Base-by-base conservation (phyloP, 345 rosid species). In the Syzygium grande region DNA sequence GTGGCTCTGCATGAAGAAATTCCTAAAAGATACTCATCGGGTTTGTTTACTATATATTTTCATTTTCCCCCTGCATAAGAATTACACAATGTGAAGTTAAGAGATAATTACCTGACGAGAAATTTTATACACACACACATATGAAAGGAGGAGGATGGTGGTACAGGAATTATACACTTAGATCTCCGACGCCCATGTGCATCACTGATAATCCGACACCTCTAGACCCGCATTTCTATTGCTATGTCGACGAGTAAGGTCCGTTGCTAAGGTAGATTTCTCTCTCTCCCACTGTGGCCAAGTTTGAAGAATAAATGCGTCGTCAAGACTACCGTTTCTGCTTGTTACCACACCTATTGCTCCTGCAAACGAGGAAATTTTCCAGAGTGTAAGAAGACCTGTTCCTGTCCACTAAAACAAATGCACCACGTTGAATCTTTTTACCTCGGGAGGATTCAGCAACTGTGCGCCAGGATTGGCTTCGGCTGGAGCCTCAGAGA, bases 371-470 rank as follows among this genome's bases (percentile, higher is more conserved):
- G 4, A 38, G 83, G 83, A 73, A 73, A 73, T 73, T 73, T 73
- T 38, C 14, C 49, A 73, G 49, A 17, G 49, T 73, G 49, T 73
- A 43, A 73, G 49, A 73, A 38, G 49, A 25, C 83, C 49, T 38
- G 38, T 38, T 73, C 49, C 83, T 73, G 83, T 73, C 49, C 83
- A 38, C 83, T 19, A 38, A 38, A 34, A 73, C 83, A 73, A 38
- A 19, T 73, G 83, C 25, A 30, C 38, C 61, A 38, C 12, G 83
- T 13, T 19, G 83, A 73, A 10, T 38, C 83, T 43, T 25, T 30
- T 55, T 95, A 97, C 99, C 97, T 95, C 87, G 3, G 91, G 88
- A 87, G 92, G 90, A 84, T 88, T 89, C 63, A 54, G 38, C 30
- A 90, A 87, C 77, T 88, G 78, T 77, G 94, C 85, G 89, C 84